Evolutionary conservation across 305 asterid species (phyloP).

Genomic region (Fraxinus ornus): DNA sequence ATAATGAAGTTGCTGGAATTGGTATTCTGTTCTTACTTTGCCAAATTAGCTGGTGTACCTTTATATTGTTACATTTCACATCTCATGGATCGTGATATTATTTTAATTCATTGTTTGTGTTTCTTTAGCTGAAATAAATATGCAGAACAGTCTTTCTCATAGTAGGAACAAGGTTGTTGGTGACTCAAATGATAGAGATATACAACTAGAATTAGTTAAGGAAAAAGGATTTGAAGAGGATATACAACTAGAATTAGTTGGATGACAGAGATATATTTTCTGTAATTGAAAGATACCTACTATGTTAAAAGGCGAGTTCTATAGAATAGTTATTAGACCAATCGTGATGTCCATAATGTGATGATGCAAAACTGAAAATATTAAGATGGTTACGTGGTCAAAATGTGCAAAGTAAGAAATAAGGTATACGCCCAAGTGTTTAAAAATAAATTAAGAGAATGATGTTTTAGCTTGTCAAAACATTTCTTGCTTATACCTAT

Average conservation of each 20-base stretch:
- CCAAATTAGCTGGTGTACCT: slow-evolving; percentile 11
- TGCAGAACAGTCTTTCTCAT: background rate
- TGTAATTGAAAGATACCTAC: background rate
- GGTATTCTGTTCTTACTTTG: slow-evolving; percentile 40
- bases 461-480: background rate
- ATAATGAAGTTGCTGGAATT: slow-evolving; percentile 80
- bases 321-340: background rate
- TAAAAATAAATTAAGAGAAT: background rate
- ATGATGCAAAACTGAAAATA: background rate
- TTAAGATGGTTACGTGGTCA: background rate
- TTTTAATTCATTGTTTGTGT: background rate
- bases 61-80: background rate
- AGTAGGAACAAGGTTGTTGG: background rate
- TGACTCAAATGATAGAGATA: background rate
- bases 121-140: background rate
- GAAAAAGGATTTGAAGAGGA: background rate
- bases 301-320: background rate
- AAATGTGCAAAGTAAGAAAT: background rate
- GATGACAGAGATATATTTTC: background rate
- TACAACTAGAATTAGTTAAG: background rate
- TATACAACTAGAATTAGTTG: background rate
- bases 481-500: background rate
- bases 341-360: background rate
- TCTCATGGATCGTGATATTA: background rate
- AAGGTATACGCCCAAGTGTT: background rate